Conservation (phyloP, 2,329 filamentous ascomycete genomes). For the Furcasterigmium sp. region DNA sequence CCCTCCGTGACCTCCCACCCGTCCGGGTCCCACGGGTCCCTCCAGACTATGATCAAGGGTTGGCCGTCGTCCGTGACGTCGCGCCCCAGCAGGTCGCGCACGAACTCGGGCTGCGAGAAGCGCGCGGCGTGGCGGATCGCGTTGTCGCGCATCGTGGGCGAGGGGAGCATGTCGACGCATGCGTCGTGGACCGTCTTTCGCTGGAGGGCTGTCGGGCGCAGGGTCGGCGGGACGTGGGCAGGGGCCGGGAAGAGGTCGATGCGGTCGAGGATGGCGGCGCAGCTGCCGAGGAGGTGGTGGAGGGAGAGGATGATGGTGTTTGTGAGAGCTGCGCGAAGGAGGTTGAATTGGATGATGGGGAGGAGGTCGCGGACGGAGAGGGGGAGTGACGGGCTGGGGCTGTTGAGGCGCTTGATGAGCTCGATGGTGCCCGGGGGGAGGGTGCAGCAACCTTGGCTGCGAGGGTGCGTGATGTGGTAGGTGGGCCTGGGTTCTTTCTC, state of each 20-base stretch:
- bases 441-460: not conserved
- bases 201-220: not conserved
- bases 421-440: not conserved
- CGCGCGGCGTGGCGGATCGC: not conserved
- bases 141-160: not conserved
- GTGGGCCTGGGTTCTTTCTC: too few relatives aligned
- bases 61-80: slow-evolving; percentile 1
- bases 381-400: slow-evolving; percentile 16
- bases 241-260: slow-evolving; percentile 14
- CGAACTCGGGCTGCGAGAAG: not conserved
- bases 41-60: slow-evolving; percentile 24
- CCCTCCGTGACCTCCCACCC: slow-evolving; percentile 36
- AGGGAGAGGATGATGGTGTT: slow-evolving; percentile 25
- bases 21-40: slow-evolving; percentile 27
- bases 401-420: not conserved
- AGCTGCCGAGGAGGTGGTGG: slow-evolving; percentile 11
- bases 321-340: slow-evolving; percentile 25
- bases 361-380: slow-evolving; percentile 23
- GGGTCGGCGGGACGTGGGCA: slow-evolving; percentile 12
- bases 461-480: not conserved
- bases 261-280: slow-evolving; percentile 7
- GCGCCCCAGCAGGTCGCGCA: not conserved
- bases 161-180: slow-evolving; percentile 1
- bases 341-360: slow-evolving; percentile 29
- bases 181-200: not conserved